Conservation (phyloP, 1,284 basidiomycete genomes). For the Golubevia pallescens region DNA sequence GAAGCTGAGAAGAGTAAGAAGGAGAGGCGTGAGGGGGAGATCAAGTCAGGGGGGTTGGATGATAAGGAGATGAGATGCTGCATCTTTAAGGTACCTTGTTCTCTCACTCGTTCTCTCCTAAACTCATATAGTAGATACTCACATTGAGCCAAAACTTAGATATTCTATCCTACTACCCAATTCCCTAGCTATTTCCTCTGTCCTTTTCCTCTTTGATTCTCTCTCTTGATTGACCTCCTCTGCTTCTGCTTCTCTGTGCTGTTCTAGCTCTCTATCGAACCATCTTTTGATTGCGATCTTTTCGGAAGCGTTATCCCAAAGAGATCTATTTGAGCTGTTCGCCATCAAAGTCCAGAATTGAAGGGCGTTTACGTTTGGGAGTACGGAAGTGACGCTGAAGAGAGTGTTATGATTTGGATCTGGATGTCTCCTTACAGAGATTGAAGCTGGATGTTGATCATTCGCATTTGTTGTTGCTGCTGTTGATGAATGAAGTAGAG, state of each 20-base stretch:
- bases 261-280: constrained; percentile 16
- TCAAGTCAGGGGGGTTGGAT: constrained; percentile 1
- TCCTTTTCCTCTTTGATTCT: constrained; percentile 10
- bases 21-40: background rate
- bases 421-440: constrained; percentile 38
- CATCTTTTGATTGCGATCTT: constrained; percentile 27
- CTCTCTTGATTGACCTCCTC: background rate
- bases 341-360: constrained; percentile 57
- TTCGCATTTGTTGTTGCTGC: too few relatives aligned
- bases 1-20: constrained; percentile 9
- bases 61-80: constrained; percentile 1
- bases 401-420: constrained; percentile 23
- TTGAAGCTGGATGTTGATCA: constrained; percentile 2
- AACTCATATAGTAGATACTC: constrained; percentile 4
- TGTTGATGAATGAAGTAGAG: too few relatives aligned
- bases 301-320: constrained; percentile 43
- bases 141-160: constrained; percentile 42
- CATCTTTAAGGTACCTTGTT: too few relatives aligned
- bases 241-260: background rate
- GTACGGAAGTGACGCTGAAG: constrained; percentile 38
- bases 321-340: constrained; percentile 33
- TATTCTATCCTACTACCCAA: constrained; percentile 31
- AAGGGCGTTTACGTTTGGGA: constrained; percentile 31
- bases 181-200: background rate
- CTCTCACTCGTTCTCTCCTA: background rate